A percentile compares a stretch with the other conserved stretches of the same genome.
phyloP scores from a whole-genome alignment of 495 filamentous ascomycete genomes.

The Aspergillus indologenus region DNA sequence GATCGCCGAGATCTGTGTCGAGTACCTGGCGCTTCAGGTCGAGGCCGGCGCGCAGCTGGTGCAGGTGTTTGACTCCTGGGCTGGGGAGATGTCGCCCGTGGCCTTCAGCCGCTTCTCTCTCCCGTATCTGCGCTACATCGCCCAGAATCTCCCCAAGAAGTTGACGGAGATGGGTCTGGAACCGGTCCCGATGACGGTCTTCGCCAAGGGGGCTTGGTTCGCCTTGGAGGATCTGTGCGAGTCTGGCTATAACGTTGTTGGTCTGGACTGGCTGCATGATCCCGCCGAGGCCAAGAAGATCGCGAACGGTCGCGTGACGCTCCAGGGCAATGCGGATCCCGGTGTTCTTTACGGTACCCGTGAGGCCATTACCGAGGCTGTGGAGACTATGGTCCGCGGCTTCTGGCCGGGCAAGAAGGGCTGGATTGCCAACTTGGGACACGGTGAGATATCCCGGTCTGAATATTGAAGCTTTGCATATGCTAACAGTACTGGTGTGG shows the following conservation, averaged over 20 bases:
- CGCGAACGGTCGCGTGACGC: constrained; percentile 69
- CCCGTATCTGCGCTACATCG: constrained; percentile 83
- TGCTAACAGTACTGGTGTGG: constrained; percentile 18
- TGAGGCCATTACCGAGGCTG: constrained; percentile 71
- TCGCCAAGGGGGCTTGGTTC: constrained; percentile 99
- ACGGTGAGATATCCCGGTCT: constrained; percentile 55
- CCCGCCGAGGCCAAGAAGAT: constrained; percentile 77
- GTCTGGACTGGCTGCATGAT: constrained; percentile 93
- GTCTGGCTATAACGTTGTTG: constrained; percentile 87
- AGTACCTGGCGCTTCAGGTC: constrained; percentile 90
- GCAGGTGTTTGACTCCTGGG: constrained; percentile 99
- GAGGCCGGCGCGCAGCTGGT: constrained; percentile 86
- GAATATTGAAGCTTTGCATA: background rate
- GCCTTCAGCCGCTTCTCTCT: constrained; percentile 80
- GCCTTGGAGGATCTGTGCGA: constrained; percentile 83
- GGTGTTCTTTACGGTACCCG: constrained; percentile 85
- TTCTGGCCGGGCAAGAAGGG: constrained; percentile 85
- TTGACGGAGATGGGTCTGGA: constrained; percentile 71
- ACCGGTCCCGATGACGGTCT: constrained; percentile 94
- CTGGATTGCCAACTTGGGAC: constrained; percentile 85
- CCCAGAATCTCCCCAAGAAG: constrained; percentile 66
- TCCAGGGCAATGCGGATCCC: constrained; percentile 96
- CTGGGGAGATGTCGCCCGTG: constrained; percentile 81
- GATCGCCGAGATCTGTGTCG: constrained; percentile 88
- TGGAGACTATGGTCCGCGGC: constrained; percentile 79